phyloP scores from a whole-genome alignment of 805 yeast species.

The Saccharomycopsis fodiens region DNA sequence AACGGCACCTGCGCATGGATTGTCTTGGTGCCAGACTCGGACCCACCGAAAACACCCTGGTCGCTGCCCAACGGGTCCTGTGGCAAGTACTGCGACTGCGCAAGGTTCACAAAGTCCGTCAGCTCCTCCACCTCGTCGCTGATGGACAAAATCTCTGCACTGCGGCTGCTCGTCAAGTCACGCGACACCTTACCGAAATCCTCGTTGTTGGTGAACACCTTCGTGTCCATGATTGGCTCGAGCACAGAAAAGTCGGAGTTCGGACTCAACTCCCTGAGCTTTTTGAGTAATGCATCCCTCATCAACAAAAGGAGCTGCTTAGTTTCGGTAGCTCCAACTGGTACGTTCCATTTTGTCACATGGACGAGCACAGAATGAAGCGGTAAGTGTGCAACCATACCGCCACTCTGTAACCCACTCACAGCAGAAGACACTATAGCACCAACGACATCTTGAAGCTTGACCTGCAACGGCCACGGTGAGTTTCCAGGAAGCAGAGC shows the following conservation, averaged over 20 bases:
- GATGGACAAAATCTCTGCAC: slow-evolving; percentile 64
- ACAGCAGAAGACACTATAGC: slow-evolving; percentile 50
- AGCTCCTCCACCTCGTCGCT: slow-evolving; percentile 45
- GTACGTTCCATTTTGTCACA: slow-evolving; percentile 44
- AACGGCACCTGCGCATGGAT: slow-evolving; percentile 80
- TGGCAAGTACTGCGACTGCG: slow-evolving; percentile 63
- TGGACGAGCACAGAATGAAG: slow-evolving; percentile 53
- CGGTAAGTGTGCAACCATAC: slow-evolving; percentile 47
- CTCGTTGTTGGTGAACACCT: slow-evolving; percentile 57
- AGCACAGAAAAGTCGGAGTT: slow-evolving; percentile 43
- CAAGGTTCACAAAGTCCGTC: slow-evolving; percentile 38
- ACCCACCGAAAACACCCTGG: slow-evolving; percentile 11
- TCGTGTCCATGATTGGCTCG: slow-evolving; percentile 84
- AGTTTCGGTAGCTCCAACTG: slow-evolving; percentile 38
- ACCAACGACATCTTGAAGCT: slow-evolving; percentile 43
- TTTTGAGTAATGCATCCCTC: slow-evolving; percentile 37
- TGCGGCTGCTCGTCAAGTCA: slow-evolving; percentile 72
- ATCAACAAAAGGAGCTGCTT: slow-evolving; percentile 37
- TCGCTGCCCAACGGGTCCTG: slow-evolving; percentile 38
- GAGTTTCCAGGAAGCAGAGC: slow-evolving; percentile 20
- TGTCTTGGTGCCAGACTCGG: slow-evolving; percentile 34
- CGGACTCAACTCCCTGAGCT: slow-evolving; percentile 26
- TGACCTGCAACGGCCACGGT: slow-evolving; percentile 42
- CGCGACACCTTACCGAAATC: slow-evolving; percentile 79
- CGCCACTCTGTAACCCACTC: slow-evolving; percentile 62